Conservation (phyloP, 2,329 filamentous ascomycete genomes). For the Xylariales sp. region DNA sequence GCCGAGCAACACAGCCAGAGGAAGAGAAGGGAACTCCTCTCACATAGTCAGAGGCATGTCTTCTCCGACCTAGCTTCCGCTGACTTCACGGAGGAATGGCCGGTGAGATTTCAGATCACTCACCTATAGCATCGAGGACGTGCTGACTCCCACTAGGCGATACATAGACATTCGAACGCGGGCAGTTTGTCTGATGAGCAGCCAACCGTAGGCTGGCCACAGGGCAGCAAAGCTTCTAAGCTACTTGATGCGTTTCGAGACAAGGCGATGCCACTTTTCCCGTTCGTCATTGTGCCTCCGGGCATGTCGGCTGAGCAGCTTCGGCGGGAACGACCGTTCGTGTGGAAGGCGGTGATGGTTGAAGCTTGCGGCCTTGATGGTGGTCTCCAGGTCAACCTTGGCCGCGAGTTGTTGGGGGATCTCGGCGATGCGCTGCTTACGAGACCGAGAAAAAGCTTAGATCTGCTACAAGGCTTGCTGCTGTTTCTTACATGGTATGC, state of each 20-base stretch:
- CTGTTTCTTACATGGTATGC: slow-evolving; percentile 41
- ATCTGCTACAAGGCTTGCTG: slow-evolving; percentile 42
- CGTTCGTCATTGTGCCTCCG: slow-evolving; percentile 37
- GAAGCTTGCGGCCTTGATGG: slow-evolving; percentile 37
- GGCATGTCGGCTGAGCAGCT: slow-evolving; percentile 34
- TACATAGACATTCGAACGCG: no score
- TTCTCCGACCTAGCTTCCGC: not conserved
- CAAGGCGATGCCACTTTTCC: slow-evolving; percentile 37
- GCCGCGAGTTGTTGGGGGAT: slow-evolving; percentile 38
- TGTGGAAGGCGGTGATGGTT: slow-evolving; percentile 49
- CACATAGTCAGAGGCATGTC: not conserved
- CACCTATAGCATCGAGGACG: no score
- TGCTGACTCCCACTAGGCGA: no score
- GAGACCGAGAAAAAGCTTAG: slow-evolving; percentile 38
- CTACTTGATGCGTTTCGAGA: slow-evolving; percentile 37
- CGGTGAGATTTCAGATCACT: not conserved
- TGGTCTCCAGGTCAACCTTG: slow-evolving; percentile 37
- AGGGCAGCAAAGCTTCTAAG: slow-evolving; percentile 30
- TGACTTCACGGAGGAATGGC: not conserved
- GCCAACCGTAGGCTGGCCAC: no score
- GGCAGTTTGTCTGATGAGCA: no score
- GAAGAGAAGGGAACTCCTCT: not conserved
- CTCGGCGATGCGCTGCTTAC: slow-evolving; percentile 35
- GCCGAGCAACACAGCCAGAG: not conserved
- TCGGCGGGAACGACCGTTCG: slow-evolving; percentile 34